A percentile compares a stretch with the other conserved stretches of the same genome.
phyloP scores from a whole-genome alignment of 208 protist species.

The Wallacemonas sp. region DNA sequence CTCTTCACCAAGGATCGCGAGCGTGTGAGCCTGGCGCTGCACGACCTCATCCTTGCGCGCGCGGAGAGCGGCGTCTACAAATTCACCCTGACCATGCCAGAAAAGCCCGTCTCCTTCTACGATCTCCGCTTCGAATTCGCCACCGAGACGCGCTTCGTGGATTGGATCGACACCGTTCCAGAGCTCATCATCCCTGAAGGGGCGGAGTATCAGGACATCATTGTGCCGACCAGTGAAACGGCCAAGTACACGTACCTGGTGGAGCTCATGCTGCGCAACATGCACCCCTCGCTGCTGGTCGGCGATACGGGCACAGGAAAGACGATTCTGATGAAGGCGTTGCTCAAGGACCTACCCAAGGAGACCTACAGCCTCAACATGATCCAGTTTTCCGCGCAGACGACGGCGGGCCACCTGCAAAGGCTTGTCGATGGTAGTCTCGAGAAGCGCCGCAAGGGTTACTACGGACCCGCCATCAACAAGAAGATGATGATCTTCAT shows the following conservation, averaged over 20 bases:
- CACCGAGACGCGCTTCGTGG: constrained; percentile 69
- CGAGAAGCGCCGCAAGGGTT: constrained; percentile 94
- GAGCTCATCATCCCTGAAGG: constrained; percentile 80
- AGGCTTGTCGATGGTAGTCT: constrained; percentile 93
- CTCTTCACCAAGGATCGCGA: constrained; percentile 77
- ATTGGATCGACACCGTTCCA: constrained; percentile 80
- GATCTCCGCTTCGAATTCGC: constrained; percentile 72
- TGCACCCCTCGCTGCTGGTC: constrained; percentile 86
- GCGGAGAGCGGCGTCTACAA: constrained; percentile 32
- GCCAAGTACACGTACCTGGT: constrained; percentile 92
- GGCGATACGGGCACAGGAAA: constrained; percentile 97
- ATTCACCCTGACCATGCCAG: constrained; percentile 71
- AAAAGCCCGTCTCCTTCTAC: constrained; percentile 83
- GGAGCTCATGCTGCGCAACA: constrained; percentile 74
- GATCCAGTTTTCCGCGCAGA: constrained; percentile 96
- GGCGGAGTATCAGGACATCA: constrained; percentile 93
- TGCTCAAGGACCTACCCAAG: constrained; percentile 78
- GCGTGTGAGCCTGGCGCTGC: constrained; percentile 82
- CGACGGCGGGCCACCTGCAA: constrained; percentile 90
- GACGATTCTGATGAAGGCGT: constrained; percentile 92
- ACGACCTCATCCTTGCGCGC: constrained; percentile 40
- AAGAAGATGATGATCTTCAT: constrained; percentile 96
- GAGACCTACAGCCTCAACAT: constrained; percentile 86
- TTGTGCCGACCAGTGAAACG: constrained; percentile 94
- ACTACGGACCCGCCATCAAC: constrained; percentile 95